Evolutionary conservation across 176 grass and related monocot species (phyloP), one percentile per base, ranked within the genome.

Genomic region (Pontederia paniculata): DNA sequence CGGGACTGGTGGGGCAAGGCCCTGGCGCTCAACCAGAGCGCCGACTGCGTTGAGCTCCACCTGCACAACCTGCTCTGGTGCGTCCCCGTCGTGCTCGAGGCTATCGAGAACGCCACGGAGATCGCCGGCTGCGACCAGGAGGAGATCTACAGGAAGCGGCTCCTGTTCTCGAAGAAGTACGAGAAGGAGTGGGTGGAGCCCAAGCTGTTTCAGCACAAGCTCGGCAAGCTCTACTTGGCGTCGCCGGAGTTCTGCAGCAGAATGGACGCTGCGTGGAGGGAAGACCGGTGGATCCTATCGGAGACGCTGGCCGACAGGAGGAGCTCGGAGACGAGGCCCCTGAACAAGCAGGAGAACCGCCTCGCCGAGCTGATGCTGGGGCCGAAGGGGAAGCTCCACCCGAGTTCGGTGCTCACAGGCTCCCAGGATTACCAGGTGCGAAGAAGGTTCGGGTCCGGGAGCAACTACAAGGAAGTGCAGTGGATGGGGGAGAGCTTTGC

Each of bases 401-500:
- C 71, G 10, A 68, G 82, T 48, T 78, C 91, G 3, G 21, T 84
- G 11, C 59, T 97, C 47, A 76, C 73, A 28, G 64, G 49, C 8
- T 44, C 64, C 0, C 54, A 49, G 3, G 91, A 97, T 22, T 97
- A 81, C 80, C 81, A 77, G 55, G 83, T 97, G 52, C 76, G 82
- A 48, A 53, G 86, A 58, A 60, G 80, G 31, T 68, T 97, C 14
- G 83, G 79, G 0, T 53, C 57, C 1, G 44, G 21, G 23, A 73
- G 83, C 7, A 17, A 57, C 17, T 79, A 81, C 21, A 97, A 97
- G 78, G 93, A 90, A 74, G 93, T 75, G 48, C 93, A 97, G 47
- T 97, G 93, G 93, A 75, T 89, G 76, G 86, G 86, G 18, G 93
- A 80, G 28, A 81, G 52, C 73, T 77, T 90, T 50, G 86, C 74